These are phyloP conservation scores for Chlorencoelia australis DNA, from an alignment of 2,329 filamentous ascomycete species.

Conservation along the genomic window DNA sequence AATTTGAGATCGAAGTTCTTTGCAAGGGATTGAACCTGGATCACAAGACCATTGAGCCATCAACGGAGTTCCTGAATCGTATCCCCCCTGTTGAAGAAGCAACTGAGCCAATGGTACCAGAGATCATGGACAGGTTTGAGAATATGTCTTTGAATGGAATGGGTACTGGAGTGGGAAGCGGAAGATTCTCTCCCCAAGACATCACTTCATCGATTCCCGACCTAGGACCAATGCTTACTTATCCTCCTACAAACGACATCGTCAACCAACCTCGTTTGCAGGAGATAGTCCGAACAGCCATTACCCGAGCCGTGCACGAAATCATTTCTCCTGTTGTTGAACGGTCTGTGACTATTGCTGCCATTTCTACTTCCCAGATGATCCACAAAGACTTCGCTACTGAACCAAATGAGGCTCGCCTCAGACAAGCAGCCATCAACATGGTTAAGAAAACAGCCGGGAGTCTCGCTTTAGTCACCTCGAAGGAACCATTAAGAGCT, in stretches of 20 bases:
- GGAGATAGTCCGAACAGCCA: slow-evolving; percentile 74
- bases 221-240: slow-evolving; percentile 65
- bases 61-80: slow-evolving; percentile 74
- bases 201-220: slow-evolving; percentile 78
- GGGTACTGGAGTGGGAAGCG: slow-evolving; percentile 55
- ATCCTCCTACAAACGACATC: slow-evolving; percentile 73
- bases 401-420: slow-evolving; percentile 78
- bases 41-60: slow-evolving; percentile 82
- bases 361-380: slow-evolving; percentile 91
- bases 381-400: slow-evolving; percentile 94
- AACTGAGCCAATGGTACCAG: slow-evolving; percentile 44
- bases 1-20: slow-evolving; percentile 96
- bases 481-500: slow-evolving; percentile 89
- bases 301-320: slow-evolving; percentile 83
- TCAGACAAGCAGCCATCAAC: slow-evolving; percentile 77
- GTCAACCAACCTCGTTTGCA: slow-evolving; percentile 58
- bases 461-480: slow-evolving; percentile 91
- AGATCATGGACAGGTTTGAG: slow-evolving; percentile 72
- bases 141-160: slow-evolving; percentile 70
- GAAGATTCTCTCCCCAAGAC: slow-evolving; percentile 65
- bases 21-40: slow-evolving; percentile 90
- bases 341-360: slow-evolving; percentile 92
- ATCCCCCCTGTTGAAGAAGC: slow-evolving; percentile 51
- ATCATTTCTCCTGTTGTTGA: slow-evolving; percentile 98
- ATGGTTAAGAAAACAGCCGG: slow-evolving; percentile 94